Base-by-base conservation (phyloP, 2,329 filamentous ascomycete genomes). In the Monilinia vaccinii-corymbosi region DNA sequence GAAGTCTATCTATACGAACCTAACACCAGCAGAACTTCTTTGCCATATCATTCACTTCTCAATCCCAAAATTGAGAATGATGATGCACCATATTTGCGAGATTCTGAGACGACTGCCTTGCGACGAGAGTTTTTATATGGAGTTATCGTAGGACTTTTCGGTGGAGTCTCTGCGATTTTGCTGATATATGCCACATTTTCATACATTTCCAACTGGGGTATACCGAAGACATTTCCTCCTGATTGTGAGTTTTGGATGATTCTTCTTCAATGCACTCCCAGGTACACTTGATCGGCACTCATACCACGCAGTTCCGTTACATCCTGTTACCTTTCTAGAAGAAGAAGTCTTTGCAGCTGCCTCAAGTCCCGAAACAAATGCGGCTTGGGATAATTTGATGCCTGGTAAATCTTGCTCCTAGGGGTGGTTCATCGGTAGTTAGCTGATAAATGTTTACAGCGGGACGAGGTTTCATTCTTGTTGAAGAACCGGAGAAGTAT, bases 371-470 rank as follows among this genome's bases (percentile, higher is more conserved):
- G 47, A 58, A 7, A 52, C 16, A 3, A n/a, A 58, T 21, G 48
- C 28, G 23, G 47, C 38, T 34, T 58, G 47, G 47, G 32, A 58
- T 52, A 36, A 32, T 52, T 51, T 52, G 4, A 52, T 52, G 47
- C 47, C 47, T 16, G 38, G 56, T 58, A 45, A 44, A 2, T 45
- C 11, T 7, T 9, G 14, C 16, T 4, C 13, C 2, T 18, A 21
- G 4, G 4, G 0, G n/a, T 1, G 2, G 2, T 36, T 34, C 21
- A 6, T 4, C 18, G 21, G 11, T 21, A 11, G 28, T 10, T 44
- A 36, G 4, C 36, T 58, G 34, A 36, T 18, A 1, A 7, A 21
- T 0, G 6, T 38, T 36, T 16, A 18, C 14, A 58, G 47, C 18
- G 36, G 47, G 47, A 28, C 14, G 36, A 51, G 56, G 56, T 8